Base-by-base conservation (phyloP, 2,329 filamentous ascomycete species). In the Fusarium keratoplasticum region DNA sequence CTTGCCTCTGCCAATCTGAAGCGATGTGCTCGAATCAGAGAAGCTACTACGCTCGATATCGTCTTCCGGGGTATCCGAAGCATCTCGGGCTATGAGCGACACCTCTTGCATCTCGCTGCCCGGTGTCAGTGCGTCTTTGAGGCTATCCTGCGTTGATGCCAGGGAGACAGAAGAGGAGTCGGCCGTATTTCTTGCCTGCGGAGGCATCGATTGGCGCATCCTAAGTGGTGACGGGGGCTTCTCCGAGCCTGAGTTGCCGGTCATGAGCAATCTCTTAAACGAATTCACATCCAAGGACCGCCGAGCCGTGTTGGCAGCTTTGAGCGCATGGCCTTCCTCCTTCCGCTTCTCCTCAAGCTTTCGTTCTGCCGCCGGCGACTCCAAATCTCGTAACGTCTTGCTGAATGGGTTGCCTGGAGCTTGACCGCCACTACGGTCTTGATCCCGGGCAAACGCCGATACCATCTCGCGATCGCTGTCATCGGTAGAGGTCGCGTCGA, bases 241-340 rank as follows among this genome's bases (percentile, higher is more conserved):
- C 50, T 71, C 72, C 11, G 67, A 67, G 7, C 69, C 87, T 38
- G 89, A 80, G 76, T 91, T 89, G 22, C 94, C 94, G 0, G 93
- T 96, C 84, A 96, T 86, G 57, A 96, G 87, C 70, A 96, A 83
- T 68, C 92, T 88, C 78, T 91, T 92, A 83, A 96, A 96, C 9
- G 93, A 91, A 79, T 94, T 91, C 1, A 96, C 94, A 79, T 96
- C 93, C 72, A 96, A 82, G 0, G 90, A 87, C 20, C 81, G 83
- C 74, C 84, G 86, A 20, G 74, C 75, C 3, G 79, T 73, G 47
- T 81, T 79, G 33, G 78, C 78, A 36, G 79, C 81, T 70, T 80
- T 82, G 58, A 82, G 78, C 11, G 71, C 79, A 66, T 69, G 79
- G 14, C 70, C 82, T 77, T 74, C 82, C 64, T 75, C 81, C 77